Percentiles rank a stretch among this genome's conserved stretches.
These are phyloP conservation scores for Phytophthora parvispora DNA, from an alignment of 352 stramenopile genomes.

Conservation along the genomic window DNA sequence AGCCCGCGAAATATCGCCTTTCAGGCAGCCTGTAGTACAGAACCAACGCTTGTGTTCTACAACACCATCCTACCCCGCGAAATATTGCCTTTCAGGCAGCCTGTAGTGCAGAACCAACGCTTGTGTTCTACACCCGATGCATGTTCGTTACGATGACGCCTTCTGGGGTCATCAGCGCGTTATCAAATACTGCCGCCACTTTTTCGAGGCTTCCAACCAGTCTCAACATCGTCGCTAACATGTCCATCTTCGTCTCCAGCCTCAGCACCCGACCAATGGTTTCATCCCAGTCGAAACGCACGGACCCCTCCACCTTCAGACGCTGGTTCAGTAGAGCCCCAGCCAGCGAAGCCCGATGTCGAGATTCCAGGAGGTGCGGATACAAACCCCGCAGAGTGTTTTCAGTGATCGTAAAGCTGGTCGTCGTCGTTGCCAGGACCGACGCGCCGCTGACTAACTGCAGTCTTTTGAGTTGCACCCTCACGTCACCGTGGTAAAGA, in stretches of 20 bases:
- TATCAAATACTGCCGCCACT: background rate
- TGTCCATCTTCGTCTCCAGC: background rate
- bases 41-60: no score
- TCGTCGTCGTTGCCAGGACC: background rate
- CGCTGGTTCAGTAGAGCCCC: background rate
- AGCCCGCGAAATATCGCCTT: no score
- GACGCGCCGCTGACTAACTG: background rate
- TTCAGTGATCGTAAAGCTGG: background rate
- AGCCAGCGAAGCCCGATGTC: background rate
- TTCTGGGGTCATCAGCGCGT: background rate
- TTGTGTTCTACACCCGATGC: no score
- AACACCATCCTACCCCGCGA: no score
- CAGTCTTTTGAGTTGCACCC: background rate
- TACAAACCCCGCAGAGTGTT: background rate
- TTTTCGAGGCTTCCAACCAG: background rate
- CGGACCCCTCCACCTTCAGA: background rate
- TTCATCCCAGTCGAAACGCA: background rate
- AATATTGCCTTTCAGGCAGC: no score
- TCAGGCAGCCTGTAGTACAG: no score
- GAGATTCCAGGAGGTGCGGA: background rate
- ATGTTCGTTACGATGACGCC: background rate
- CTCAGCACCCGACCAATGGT: background rate
- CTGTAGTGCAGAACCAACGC: no score
- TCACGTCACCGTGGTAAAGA: background rate
- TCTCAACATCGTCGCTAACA: background rate